Evolutionary conservation across 768 basidiomycete genomes (phyloP).

Genomic region (Strobilomyces dryophilus): DNA sequence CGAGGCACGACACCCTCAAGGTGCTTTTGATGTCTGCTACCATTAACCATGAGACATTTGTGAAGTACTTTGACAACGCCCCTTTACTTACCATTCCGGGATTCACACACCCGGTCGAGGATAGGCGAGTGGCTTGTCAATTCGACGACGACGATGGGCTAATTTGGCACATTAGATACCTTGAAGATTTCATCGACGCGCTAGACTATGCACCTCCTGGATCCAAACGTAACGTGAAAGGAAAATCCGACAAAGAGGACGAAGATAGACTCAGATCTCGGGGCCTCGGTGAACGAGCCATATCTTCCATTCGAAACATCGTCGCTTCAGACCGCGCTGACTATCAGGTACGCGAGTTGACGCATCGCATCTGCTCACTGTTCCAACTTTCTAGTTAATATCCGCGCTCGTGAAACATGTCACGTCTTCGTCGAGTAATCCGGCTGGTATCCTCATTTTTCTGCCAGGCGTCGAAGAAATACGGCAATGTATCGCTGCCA

Average conservation of each 20-base stretch:
- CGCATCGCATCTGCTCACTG: neutral
- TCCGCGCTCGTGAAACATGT: slow-evolving; percentile 64
- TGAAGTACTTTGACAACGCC: slow-evolving; percentile 76
- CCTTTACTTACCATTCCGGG: slow-evolving; percentile 85
- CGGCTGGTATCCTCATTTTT: slow-evolving; percentile 80
- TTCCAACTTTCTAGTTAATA: slow-evolving; percentile 47
- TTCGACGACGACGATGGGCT: neutral
- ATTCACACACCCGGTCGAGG: slow-evolving; percentile 70
- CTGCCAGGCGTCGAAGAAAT: slow-evolving; percentile 90
- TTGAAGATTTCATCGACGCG: slow-evolving; percentile 70
- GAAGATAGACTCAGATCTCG: slow-evolving; percentile 45
- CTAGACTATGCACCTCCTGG: slow-evolving; percentile 53
- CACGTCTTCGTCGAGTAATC: slow-evolving; percentile 38
- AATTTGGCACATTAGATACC: slow-evolving; percentile 49
- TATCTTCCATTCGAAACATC: slow-evolving; percentile 57
- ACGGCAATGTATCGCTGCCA: slow-evolving; percentile 63
- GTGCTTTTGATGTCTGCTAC: slow-evolving; percentile 93
- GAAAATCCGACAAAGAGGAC: slow-evolving; percentile 35
- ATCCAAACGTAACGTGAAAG: slow-evolving; percentile 29
- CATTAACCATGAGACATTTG: slow-evolving; percentile 85
- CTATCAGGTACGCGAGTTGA: slow-evolving; percentile 49
- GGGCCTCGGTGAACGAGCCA: slow-evolving; percentile 49
- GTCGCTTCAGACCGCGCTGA: slow-evolving; percentile 64
- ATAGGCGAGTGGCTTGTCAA: slow-evolving; percentile 45
- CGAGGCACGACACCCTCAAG: slow-evolving; percentile 61